These are phyloP conservation scores for Botrytis fragariae DNA, from an alignment of 2,329 filamentous ascomycete species.

Conservation along the genomic window DNA sequence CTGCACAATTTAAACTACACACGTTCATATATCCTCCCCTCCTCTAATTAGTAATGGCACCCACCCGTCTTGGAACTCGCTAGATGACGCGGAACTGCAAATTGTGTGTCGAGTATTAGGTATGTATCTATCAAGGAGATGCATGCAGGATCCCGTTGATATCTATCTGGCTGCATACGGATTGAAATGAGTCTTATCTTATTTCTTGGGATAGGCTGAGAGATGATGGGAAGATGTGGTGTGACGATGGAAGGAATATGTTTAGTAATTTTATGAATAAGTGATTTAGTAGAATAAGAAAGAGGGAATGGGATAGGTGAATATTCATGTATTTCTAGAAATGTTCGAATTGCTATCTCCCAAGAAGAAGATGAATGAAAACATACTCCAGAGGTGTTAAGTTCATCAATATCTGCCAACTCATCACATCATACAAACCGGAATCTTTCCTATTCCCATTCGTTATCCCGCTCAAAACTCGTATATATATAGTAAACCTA, in stretches of 20 bases:
- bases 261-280: too few relatives aligned
- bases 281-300: too few relatives aligned
- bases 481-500: neutral
- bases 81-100: neutral
- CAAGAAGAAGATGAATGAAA: neutral
- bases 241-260: too few relatives aligned
- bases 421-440: neutral
- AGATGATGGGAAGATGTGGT: too few relatives aligned
- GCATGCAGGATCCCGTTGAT: neutral
- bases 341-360: neutral
- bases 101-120: neutral
- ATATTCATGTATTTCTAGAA: neutral
- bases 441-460: neutral
- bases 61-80: neutral
- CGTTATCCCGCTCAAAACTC: neutral
- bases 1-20: too few relatives aligned
- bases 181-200: accelerated
- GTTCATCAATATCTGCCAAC: neutral
- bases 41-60: neutral
- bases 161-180: neutral
- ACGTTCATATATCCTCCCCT: too few relatives aligned
- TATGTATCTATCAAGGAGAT: neutral
- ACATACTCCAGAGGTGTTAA: neutral
- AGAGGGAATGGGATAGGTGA: neutral
- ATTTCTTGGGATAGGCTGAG: too few relatives aligned